Base-by-base conservation (phyloP, 2,329 filamentous ascomycete genomes). In the Cryphonectria radicalis region DNA sequence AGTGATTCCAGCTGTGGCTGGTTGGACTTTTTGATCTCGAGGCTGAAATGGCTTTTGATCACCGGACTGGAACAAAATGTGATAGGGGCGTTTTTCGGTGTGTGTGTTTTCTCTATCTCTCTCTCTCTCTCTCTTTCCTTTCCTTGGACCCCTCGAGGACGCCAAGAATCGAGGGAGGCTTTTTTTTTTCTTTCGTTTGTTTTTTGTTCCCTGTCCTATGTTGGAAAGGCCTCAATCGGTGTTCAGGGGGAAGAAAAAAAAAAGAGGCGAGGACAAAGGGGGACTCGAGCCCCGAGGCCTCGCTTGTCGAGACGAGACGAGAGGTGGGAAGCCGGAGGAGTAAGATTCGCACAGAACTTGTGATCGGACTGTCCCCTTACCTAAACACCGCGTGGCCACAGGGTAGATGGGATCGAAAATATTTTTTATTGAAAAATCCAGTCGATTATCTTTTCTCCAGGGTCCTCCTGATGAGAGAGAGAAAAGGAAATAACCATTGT, bases 251-350 rank as follows among this genome's bases (percentile, higher is more conserved):
- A 28, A 28, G 28, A 28, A 28, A 28, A 28, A 53, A 53, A 2
- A 32, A 2, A 19, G 25, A 59, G 6, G 4, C 25, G 25, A 35
- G 25, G 14, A 59, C 14, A 7, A 28, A 25, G 57, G 40, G 40
- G 60, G 25, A 22, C 22, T 19, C 14, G 28, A 32, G 32, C 19
- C 13, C 14, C 32, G 28, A n/a, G 35, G 60, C 46, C n/a, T 69
- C 67, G 67, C 67, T 69, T 60, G 62, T 64, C 53, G 62, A 69
- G 55, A 64, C 62, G 67, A 69, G 67, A 53, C 43, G 60, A 55
- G 59, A 35, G 53, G 13, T 35, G 35, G 10, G 43, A 28, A 64
- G 67, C 62, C n/a, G 22, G 17, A 50, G 46, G 43, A 50, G 17
- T 4, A 32, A 55, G 13, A 5, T 55, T 50, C 43, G 6, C 46